Conservation (phyloP, 805 yeast species). For the Starmerella geochares region DNA sequence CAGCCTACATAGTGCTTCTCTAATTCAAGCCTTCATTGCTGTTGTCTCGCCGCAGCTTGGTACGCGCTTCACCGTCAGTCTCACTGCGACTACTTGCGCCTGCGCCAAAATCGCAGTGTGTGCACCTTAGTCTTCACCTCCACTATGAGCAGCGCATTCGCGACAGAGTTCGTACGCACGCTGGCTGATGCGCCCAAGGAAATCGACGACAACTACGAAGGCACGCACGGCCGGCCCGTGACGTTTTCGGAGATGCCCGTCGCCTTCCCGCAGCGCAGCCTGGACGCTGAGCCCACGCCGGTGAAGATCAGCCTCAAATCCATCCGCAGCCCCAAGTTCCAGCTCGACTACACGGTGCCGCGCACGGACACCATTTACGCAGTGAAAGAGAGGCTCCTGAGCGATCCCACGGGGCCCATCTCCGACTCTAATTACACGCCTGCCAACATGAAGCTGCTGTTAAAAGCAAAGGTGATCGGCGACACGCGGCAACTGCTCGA, state of each 20-base stretch:
- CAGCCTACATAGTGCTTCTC: not conserved
- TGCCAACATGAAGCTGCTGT: conserved; percentile 18
- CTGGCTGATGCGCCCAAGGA: conserved; percentile 13
- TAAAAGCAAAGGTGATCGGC: conserved; percentile 22
- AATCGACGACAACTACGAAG: conserved; percentile 17
- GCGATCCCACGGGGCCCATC: conserved; percentile 27
- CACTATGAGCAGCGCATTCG: conserved; percentile 7
- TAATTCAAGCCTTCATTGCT: not conserved
- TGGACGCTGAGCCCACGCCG: not conserved
- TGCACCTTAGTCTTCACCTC: not conserved
- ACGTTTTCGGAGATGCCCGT: conserved; percentile 10
- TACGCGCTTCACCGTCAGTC: no score
- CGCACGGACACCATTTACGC: conserved; percentile 25
- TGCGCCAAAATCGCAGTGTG: not conserved
- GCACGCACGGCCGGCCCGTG: conserved; percentile 9
- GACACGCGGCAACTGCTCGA: conserved; percentile 24
- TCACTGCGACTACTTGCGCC: no score
- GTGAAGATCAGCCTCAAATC: conserved; percentile 44
- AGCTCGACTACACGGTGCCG: conserved; percentile 26
- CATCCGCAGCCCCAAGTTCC: conserved; percentile 62
- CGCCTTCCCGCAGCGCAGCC: conserved; percentile 14
- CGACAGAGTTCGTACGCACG: conserved; percentile 11
- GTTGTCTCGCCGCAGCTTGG: no score
- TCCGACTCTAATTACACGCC: conserved; percentile 9
- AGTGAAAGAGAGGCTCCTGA: conserved; percentile 29